A percentile compares a stretch with the other conserved stretches of the same genome.
These are phyloP conservation scores for Coemansia sp. DNA, from an alignment of 192 early-diverging fungal genomes.

Conservation along the genomic window DNA sequence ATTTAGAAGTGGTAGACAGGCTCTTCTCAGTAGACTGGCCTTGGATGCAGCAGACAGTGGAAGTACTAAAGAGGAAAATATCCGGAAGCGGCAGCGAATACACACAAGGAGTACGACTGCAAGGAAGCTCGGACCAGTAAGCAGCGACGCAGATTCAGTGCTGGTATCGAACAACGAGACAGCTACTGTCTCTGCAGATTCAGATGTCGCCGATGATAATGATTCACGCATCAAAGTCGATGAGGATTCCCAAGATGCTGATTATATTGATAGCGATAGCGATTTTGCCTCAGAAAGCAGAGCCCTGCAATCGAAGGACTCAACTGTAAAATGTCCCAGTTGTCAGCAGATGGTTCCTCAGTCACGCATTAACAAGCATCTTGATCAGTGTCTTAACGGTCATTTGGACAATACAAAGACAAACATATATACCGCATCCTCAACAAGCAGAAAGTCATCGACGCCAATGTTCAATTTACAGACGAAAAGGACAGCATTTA, in stretches of 20 bases:
- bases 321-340: conserved; percentile 42
- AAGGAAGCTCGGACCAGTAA: background rate
- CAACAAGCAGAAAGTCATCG: background rate
- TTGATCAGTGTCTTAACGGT: conserved; percentile 46
- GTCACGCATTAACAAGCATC: conserved; percentile 47
- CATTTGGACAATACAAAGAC: background rate
- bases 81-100: conserved; percentile 30
- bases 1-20: conserved; percentile 33
- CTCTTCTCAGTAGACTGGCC: conserved; percentile 9
- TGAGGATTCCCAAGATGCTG: conserved; percentile 3
- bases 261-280: conserved; percentile 22
- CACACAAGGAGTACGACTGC: conserved; percentile 9
- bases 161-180: background rate
- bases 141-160: background rate
- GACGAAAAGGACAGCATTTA: background rate
- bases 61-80: background rate
- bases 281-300: conserved; percentile 27
- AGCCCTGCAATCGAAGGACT: background rate
- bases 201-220: conserved; percentile 10
- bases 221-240: conserved; percentile 17
- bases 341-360: conserved; percentile 31
- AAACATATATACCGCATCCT: background rate
- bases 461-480: conserved; percentile 11
- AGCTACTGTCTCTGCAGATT: background rate
- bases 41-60: background rate